Base-by-base conservation (phyloP, 1,284 basidiomycete genomes). In the Tremellales sp. region DNA sequence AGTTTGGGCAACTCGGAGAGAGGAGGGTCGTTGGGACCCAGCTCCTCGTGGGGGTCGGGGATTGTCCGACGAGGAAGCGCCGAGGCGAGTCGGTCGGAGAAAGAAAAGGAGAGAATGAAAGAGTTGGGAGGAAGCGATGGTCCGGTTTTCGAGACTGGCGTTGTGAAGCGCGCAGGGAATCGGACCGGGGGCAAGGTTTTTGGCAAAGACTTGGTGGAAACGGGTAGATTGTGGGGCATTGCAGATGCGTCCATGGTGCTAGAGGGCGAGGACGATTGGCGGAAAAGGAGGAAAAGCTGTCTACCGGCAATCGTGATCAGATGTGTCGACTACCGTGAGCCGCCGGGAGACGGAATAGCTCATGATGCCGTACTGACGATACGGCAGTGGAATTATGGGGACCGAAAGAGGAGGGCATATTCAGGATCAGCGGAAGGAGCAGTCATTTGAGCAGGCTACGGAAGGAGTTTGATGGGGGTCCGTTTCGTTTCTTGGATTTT, bases 381-480 rank as follows among this genome's bases (percentile, higher is more conserved):
- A 33, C 19, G 14, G 14, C 48, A 70, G 71, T 74, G 18, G 57
- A 63, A 26, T 60, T 65, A 21, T 72, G 71, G 70, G 71, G 64
- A 7, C 70, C 67, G 3, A 64, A 69, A 32, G 73, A 74, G 51
- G 73, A 74, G 52, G 73, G 73, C 7, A 71, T 74, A 28, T 74
- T 74, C 47, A 58, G 73, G 27, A 71, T 74, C 51, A 71, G 68
- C 33, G 73, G 73, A 10, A 52, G 72, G 16, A 72, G 65, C 41
- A 74, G 68, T 37, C 89, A 93, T 72, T 77, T 90, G 26, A 72
- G 79, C 9, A 84, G 81, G 60, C 68, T 94, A 53, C 77, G 86
- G 33, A 75, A 77, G 21, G 87, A 91, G 66, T 94, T 93, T 67
- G 90, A 93, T 68, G 80, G 81, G 21, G 89, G 86, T 80, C 53